Percentiles rank a stretch among this genome's conserved stretches.
Conservation (phyloP, 1,284 basidiomycete species). For the Xanthoconium separans region DNA sequence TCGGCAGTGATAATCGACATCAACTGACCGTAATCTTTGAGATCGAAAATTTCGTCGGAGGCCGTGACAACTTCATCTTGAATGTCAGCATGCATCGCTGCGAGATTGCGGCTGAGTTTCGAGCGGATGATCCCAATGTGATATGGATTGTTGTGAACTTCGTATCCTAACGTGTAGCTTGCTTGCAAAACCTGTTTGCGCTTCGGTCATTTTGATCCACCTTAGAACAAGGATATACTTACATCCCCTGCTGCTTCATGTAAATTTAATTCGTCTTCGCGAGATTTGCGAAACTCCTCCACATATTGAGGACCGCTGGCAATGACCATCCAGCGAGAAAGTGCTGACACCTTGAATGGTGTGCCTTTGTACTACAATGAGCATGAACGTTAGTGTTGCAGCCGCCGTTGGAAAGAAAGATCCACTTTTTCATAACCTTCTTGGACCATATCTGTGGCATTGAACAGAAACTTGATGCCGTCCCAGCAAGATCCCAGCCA, state of each 20-base stretch:
- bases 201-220: background rate
- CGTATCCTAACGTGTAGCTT: conserved; percentile 22
- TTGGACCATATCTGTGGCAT: conserved; percentile 15
- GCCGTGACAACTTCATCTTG: conserved; percentile 34
- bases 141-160: conserved; percentile 27
- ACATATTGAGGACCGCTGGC: conserved; percentile 36
- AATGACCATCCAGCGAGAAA: conserved; percentile 42
- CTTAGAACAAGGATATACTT: background rate
- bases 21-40: conserved; percentile 18
- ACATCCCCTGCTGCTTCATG: conserved; percentile 11
- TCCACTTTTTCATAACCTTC: conserved; percentile 26
- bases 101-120: conserved; percentile 34
- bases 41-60: conserved; percentile 27
- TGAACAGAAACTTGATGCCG: conserved; percentile 7
- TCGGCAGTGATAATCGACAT: background rate
- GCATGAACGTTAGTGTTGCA: background rate
- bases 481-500: conserved; percentile 22
- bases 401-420: background rate
- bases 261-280: conserved; percentile 32
- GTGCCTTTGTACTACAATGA: conserved; percentile 34
- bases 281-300: conserved; percentile 42
- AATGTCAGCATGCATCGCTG: conserved; percentile 25
- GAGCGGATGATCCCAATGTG: conserved; percentile 26
- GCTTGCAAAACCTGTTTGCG: background rate
- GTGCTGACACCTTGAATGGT: conserved; percentile 42